Base-by-base conservation (phyloP, 176 grass and related monocot species). In the Bonia amplexicaulis region DNA sequence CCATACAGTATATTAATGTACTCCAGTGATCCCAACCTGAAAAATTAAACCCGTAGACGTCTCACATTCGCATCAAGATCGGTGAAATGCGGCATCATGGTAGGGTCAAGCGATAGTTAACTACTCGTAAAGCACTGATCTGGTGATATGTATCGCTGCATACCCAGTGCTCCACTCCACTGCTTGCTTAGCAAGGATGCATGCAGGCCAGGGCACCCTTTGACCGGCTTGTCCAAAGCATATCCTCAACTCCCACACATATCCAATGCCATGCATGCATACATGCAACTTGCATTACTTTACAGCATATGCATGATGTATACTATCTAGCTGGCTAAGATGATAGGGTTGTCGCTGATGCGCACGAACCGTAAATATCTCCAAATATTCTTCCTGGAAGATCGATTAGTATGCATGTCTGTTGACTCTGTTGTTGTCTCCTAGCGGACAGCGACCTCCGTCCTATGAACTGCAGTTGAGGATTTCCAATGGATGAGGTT, bases 401-500 rank as follows among this genome's bases (percentile, higher is more conserved):
- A 64, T 10, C 6, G 29, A 26, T 19, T 22, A 17, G 4, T 53
- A 12, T 22, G 19, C 26, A 41, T 59, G 11, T 23, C 45, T 35
- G 10, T 48, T 60, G 68, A 35, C 7, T 23, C 45, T 35, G 10
- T 40, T 60, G 68, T 35, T 39, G 47, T 79, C 60, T 82, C 52
- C 41, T 74, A 71, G 22, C 13, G 67, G 76, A 89, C 53, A 69
- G 42, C 19, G 52, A 76, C 55, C 1, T 41, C 31, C 31, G 40
- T 27, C 63, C 53, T 52, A 27, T 62, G 20, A 70, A 77, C 37
- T 60, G 53, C 64, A 70, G 63, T 40, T 31, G 9, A 68, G 69
- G 20, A 85, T 75, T 69, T 80, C 82, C 69, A 5, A 4, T 37
- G 77, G 87, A 85, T 85, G 76, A 81, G 82, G 49, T 61, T 23